Base-by-base conservation (phyloP, 768 basidiomycete genomes). In the Amanita subjunquillea region DNA sequence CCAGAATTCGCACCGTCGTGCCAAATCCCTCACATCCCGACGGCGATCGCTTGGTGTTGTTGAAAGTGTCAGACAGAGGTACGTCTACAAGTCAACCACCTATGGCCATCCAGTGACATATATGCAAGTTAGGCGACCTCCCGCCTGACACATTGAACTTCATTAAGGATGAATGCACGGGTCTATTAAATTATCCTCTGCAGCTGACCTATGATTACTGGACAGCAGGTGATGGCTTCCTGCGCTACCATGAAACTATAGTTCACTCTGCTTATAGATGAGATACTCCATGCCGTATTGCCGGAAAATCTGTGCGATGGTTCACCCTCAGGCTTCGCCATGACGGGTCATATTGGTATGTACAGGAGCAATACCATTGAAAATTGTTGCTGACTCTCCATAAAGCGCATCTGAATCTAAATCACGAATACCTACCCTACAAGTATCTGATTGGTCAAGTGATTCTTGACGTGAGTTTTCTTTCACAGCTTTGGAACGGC, bases 371-470 rank as follows among this genome's bases (percentile, higher is more conserved):
- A 47, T 3, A 37, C 20, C 15, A 6, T 17, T 9, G 13, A 17
- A 12, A 54, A 6, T n/a, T 17, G 50, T 47, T 54, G 30, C 58
- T 15, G 53, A 53, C 0, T 25, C n/a, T 29, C 25, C 1, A 45
- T 39, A 38, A 54, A 96, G 95, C 91, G 0, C 96, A 98, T 63
- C 67, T 97, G 48, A 99, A 99, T 64, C 76, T 99, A 32, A 81
- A 86, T 58, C 80, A 85, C 15, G 87, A 93, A 64, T 98, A 94
- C 69, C 65, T 97, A 29, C 92, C 93, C 2, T 98, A 87, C 70
- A 92, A 91, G 63, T 67, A 87, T 59, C 65, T 92, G 29, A 96
- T 99, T 59, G 96, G 94, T 0, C 85, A 95, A 67, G 77, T 98
- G 34, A 80, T 97, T 39, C 72, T 98, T 38, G 93, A 97, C 67